Conservation (phyloP, 2,329 filamentous ascomycete genomes). For the Pseudocercospora eumusae region DNA sequence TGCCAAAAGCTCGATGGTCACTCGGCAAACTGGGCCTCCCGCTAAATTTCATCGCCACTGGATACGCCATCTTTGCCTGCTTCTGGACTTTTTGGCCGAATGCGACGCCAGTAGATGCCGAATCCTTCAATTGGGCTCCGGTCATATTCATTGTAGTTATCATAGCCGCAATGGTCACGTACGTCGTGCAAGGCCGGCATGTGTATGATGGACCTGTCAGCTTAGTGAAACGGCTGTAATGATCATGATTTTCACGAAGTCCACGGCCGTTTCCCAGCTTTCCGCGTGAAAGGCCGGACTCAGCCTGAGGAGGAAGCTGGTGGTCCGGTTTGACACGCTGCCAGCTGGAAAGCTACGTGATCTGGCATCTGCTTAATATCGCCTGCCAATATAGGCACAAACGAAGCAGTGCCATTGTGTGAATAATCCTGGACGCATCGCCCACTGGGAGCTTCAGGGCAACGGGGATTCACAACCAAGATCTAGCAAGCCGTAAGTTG, state of each 20-base stretch:
- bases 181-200: slow-evolving; percentile 24
- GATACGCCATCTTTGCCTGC: slow-evolving; percentile 25
- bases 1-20: slow-evolving; percentile 31
- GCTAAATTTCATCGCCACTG: slow-evolving; percentile 22
- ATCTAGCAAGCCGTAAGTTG: too few relatives aligned
- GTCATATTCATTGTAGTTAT: slow-evolving; percentile 24
- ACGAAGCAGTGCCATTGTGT: too few relatives aligned
- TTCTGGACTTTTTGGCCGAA: slow-evolving; percentile 31
- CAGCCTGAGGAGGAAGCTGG: background rate
- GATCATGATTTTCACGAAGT: background rate
- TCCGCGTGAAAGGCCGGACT: too few relatives aligned
- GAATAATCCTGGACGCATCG: too few relatives aligned
- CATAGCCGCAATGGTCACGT: slow-evolving; percentile 27
- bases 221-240: slow-evolving; percentile 23
- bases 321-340: too few relatives aligned
- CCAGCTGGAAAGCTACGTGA: too few relatives aligned
- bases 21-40: slow-evolving; percentile 24
- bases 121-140: slow-evolving; percentile 28
- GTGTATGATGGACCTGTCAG: slow-evolving; percentile 28
- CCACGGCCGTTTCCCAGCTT: background rate
- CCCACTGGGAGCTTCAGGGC: too few relatives aligned
- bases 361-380: background rate
- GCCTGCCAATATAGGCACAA: background rate
- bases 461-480: too few relatives aligned
- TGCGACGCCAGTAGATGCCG: slow-evolving; percentile 18